Evolutionary conservation across 306 rosid genomes (phyloP).

Genomic region (Begonia loranthoides): DNA sequence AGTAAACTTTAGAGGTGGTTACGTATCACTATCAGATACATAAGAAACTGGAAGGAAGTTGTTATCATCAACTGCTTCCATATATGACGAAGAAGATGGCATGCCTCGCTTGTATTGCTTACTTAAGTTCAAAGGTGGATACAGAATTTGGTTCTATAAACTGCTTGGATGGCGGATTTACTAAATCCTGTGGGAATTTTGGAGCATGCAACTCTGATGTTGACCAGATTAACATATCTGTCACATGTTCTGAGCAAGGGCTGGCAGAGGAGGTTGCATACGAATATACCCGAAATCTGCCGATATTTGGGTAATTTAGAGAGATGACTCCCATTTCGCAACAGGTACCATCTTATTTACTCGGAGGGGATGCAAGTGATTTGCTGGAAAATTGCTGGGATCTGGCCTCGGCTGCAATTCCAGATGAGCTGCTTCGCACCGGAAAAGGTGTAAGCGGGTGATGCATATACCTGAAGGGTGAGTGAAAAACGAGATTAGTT

Average conservation of each 20-base stretch:
- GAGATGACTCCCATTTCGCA: slow-evolving; percentile 95
- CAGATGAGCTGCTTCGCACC: slow-evolving; percentile 83
- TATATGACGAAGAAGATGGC: slow-evolving; percentile 95
- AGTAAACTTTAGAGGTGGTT: no score
- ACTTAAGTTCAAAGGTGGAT: slow-evolving; percentile 86
- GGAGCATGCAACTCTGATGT: slow-evolving; percentile 66
- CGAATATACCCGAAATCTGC: slow-evolving; percentile 76
- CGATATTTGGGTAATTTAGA: slow-evolving; percentile 84
- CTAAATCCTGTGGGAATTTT: slow-evolving; percentile 97
- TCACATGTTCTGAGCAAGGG: slow-evolving; percentile 64
- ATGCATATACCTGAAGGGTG: slow-evolving; percentile 7
- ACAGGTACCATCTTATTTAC: slow-evolving; percentile 86
- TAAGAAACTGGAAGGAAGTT: slow-evolving; percentile 63
- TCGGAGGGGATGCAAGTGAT: slow-evolving; percentile 38
- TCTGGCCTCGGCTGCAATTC: slow-evolving; percentile 96
- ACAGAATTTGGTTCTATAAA: slow-evolving; percentile 70
- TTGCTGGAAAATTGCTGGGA: slow-evolving; percentile 85
- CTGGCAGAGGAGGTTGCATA: slow-evolving; percentile 90
- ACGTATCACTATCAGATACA: no score
- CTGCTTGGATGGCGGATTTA: slow-evolving; percentile 85
- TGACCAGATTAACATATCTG: slow-evolving; percentile 78
- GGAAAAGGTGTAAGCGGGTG: slow-evolving; percentile 16
- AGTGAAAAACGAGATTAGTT: slow-evolving; percentile 23
- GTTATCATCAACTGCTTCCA: slow-evolving; percentile 28
- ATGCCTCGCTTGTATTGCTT: slow-evolving; percentile 99